phyloP scores from a whole-genome alignment of 78 protist genomes.

The slime mould (Dictyostelium discoideum) region DNA sequence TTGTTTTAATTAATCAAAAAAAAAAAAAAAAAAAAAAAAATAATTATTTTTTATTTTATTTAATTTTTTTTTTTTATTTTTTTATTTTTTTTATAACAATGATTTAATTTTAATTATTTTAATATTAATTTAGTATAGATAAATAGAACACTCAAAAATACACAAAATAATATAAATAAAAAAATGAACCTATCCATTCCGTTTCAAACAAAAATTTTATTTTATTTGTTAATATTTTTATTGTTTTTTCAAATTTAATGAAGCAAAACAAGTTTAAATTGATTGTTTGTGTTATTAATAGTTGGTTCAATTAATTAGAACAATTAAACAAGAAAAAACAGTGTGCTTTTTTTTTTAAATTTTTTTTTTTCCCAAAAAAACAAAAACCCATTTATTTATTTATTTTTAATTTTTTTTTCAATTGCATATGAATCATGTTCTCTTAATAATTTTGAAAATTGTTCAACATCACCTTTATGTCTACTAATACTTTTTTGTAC shows the following conservation, averaged over 20 bases:
- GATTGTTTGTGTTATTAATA: no score
- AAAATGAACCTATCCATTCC: no score
- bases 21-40: neutral
- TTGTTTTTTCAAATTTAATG: no score
- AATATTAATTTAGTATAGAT: no score
- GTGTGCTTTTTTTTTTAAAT: neutral
- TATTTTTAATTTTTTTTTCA: neutral
- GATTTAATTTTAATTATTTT: neutral
- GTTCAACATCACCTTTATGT: conserved; percentile 7
- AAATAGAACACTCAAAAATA: no score
- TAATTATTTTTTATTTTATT: neutral
- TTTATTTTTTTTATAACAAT: no score
- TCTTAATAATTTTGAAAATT: conserved; percentile 21
- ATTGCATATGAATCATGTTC: neutral
- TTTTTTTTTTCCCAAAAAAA: neutral
- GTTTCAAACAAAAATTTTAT: no score
- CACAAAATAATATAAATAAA: no score
- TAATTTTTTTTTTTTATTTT: neutral
- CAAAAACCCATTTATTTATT: neutral
- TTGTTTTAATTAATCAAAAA: neutral
- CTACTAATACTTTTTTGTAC: neutral
- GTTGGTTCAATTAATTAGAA: no score
- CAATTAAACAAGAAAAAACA: no score
- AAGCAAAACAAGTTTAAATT: no score
- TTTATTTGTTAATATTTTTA: no score